Evolutionary conservation across 2,329 filamentous ascomycete species (phyloP).

Genomic region (Beauveria medogensis): DNA sequence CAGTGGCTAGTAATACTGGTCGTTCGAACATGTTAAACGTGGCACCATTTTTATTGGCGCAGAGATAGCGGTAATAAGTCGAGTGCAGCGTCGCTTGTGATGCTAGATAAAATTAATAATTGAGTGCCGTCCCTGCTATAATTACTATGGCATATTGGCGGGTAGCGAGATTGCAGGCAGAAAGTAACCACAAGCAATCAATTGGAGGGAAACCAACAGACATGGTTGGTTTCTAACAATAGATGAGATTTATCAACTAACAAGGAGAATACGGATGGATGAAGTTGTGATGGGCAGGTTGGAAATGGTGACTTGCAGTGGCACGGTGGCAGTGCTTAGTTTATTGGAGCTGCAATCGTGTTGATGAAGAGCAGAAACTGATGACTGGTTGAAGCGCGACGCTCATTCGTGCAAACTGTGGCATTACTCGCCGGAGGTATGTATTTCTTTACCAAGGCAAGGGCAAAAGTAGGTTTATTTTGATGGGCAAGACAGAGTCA

Average conservation of each 20-base stretch:
- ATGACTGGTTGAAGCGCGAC: too few relatives aligned
- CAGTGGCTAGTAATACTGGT: too few relatives aligned
- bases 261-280: background rate
- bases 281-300: background rate
- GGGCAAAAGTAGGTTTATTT: too few relatives aligned
- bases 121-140: background rate
- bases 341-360: background rate
- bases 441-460: too few relatives aligned
- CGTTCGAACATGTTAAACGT: background rate
- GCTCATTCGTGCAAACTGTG: background rate
- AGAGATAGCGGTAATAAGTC: background rate
- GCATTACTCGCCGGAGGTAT: too few relatives aligned
- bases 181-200: background rate
- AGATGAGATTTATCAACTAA: background rate
- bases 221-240: background rate
- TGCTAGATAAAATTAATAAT: background rate
- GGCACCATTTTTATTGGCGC: background rate
- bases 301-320: conserved; percentile 2
- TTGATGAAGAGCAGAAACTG: background rate
- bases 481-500: too few relatives aligned
- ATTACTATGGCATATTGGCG: background rate
- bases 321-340: background rate
- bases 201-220: background rate
- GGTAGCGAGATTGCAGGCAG: background rate
- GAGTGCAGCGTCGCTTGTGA: background rate